These are phyloP conservation scores for Glutinoglossum americanum DNA, from an alignment of 495 filamentous ascomycete species.

Conservation along the genomic window DNA sequence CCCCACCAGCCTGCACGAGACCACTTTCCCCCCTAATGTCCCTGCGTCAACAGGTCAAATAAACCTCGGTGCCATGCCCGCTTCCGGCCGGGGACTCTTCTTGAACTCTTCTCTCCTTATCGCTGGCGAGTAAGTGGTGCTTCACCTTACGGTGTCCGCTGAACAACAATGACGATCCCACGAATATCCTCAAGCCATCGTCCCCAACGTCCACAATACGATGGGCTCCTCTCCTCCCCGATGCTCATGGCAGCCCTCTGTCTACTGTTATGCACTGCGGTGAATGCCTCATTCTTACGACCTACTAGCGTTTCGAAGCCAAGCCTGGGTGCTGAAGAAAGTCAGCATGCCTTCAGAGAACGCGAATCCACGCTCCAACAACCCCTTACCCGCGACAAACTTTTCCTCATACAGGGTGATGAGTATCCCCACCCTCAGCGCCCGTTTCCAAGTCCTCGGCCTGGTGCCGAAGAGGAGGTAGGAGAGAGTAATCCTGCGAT, in stretches of 20 bases:
- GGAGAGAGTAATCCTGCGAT: background rate
- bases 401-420: background rate
- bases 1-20: background rate
- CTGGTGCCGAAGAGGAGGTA: background rate
- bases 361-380: background rate
- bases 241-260: background rate
- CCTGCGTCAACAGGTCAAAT: background rate
- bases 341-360: background rate
- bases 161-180: background rate
- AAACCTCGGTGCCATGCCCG: background rate
- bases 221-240: background rate
- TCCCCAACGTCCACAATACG: background rate
- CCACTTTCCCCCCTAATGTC: background rate
- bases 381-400: background rate
- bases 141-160: background rate
- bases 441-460: background rate
- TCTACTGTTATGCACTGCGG: background rate
- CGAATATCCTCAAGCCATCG: background rate
- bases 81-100: background rate
- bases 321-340: background rate
- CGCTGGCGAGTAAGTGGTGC: background rate
- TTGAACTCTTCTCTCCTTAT: background rate
- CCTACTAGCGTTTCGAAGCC: background rate
- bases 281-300: background rate
- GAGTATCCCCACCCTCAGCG: background rate